Percentiles rank a stretch among this genome's conserved stretches.
phyloP scores from a whole-genome alignment of 345 rosid genomes.

The Ricinus communis region DNA sequence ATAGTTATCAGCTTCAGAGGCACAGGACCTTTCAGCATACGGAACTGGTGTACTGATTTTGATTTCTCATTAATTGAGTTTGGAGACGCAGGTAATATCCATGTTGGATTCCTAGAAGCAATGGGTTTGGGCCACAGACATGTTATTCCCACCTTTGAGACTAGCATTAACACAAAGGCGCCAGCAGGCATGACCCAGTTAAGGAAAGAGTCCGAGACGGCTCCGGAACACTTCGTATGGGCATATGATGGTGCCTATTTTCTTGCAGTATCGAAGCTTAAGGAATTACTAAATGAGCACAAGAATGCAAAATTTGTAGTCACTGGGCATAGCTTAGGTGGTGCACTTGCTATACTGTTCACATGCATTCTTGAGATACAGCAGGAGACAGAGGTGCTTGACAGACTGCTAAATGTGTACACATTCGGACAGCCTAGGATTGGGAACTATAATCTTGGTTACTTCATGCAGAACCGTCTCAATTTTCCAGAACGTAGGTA shows the following conservation, averaged over 20 bases:
- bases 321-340: conserved; percentile 82
- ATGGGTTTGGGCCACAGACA: conserved; percentile 70
- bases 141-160: conserved; percentile 38
- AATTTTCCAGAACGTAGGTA: conserved; percentile 47
- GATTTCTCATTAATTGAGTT: conserved; percentile 78
- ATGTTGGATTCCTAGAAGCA: conserved; percentile 85
- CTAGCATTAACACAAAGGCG: conserved; percentile 32
- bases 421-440: conserved; percentile 87
- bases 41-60: conserved; percentile 74
- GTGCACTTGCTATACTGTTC: conserved; percentile 73
- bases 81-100: conserved; percentile 62
- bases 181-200: neutral
- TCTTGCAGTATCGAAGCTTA: conserved; percentile 45
- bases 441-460: conserved; percentile 52
- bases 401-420: conserved; percentile 57
- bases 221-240: conserved; percentile 30
- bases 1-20: conserved; percentile 79
- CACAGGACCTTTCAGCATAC: conserved; percentile 78
- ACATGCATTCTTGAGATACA: conserved; percentile 55
- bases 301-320: conserved; percentile 61
- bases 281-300: conserved; percentile 56
- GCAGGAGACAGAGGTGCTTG: conserved; percentile 54
- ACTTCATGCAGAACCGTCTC: conserved; percentile 58
- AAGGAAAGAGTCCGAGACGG: neutral
- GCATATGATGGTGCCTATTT: conserved; percentile 53